Base-by-base conservation (phyloP, 768 basidiomycete species). In the Tricholomella constricta region DNA sequence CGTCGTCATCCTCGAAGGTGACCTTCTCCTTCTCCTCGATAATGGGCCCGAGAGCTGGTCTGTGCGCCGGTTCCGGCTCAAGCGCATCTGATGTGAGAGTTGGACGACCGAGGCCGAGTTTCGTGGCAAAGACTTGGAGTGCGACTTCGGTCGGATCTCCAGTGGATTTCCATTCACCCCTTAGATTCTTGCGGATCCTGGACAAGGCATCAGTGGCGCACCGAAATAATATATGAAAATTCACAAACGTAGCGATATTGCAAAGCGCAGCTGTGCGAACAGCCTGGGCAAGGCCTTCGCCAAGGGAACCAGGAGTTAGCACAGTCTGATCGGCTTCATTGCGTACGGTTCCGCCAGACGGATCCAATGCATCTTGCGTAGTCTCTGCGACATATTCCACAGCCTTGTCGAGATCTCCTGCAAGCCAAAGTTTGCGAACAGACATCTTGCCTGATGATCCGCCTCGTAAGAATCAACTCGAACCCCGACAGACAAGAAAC, bases 141-240 rank as follows among this genome's bases (percentile, higher is more conserved):
- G 80, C 80, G n/a, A 81, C 74, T 58, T 82, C 80, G 2, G 81
- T 82, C 2, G 81, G 79, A 55, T 82, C 81, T 20, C 81, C 81
- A 37, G 74, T 78, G 9, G 78, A 69, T 51, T 70, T 72, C 74
- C 74, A 74, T 55, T 77, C 61, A 52, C 76, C 80, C 65, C 76
- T 69, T 40, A 69, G 49, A 47, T 68, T 72, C 53, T 68, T 69
- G 42, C 59, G 71, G 54, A 66, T 75, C 58, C 64, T 79, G 46
- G 3, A 48, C 35, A 20, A 7, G 11, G 14, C 35, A 34, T 29
- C 10, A 37, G 54, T 1, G 26, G 41, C 14, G 15, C 41, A 15
- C 19, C n/a, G 17, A 12, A 25, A 6, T 3, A 22, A 11, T 49
- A 31, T 4, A 12, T 6, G 14, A 47, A 15, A 19, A 15, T 23